A percentile compares a stretch with the other conserved stretches of the same genome.
Conservation (phyloP, 2,329 filamentous ascomycete species). For the Verruconis gallopava region DNA sequence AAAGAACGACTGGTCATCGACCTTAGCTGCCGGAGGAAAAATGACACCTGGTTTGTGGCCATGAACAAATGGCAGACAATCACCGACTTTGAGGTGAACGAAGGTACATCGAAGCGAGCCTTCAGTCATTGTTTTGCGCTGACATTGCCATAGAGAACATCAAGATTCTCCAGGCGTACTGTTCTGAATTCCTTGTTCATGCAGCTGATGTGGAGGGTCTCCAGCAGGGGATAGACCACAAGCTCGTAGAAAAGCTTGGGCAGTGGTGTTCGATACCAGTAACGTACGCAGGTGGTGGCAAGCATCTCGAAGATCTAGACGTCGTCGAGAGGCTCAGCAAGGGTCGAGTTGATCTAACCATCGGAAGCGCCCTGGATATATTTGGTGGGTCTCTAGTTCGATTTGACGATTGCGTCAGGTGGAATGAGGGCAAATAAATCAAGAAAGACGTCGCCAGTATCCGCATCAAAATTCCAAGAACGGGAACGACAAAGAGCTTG, state of each 20-base stretch:
- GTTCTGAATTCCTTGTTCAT: conserved; percentile 93
- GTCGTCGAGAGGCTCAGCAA: conserved; percentile 64
- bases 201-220: conserved; percentile 94
- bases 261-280: conserved; percentile 86
- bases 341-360: conserved; percentile 82
- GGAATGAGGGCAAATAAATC: conserved; percentile 58
- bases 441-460: too few relatives aligned
- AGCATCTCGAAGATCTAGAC: conserved; percentile 68
- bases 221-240: conserved; percentile 80
- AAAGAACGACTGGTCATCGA: conserved; percentile 82
- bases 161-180: conserved; percentile 70
- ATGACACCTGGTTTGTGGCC: conserved; percentile 80
- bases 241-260: conserved; percentile 62
- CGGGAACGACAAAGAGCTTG: not conserved
- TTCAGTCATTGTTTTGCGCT: not conserved
- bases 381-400: conserved; percentile 82
- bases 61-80: conserved; percentile 99
- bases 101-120: conserved; percentile 44
- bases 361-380: conserved; percentile 90
- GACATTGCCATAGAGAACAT: conserved; percentile 60
- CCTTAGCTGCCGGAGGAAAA: conserved; percentile 72
- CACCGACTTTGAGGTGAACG: conserved; percentile 86
- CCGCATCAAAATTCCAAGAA: too few relatives aligned
- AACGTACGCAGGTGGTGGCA: conserved; percentile 89
- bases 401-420: conserved; percentile 77